A percentile compares a stretch with the other conserved stretches of the same genome.
Evolutionary conservation across 257 asterid genomes (phyloP).

Genomic region (Solanum sejunctum): DNA sequence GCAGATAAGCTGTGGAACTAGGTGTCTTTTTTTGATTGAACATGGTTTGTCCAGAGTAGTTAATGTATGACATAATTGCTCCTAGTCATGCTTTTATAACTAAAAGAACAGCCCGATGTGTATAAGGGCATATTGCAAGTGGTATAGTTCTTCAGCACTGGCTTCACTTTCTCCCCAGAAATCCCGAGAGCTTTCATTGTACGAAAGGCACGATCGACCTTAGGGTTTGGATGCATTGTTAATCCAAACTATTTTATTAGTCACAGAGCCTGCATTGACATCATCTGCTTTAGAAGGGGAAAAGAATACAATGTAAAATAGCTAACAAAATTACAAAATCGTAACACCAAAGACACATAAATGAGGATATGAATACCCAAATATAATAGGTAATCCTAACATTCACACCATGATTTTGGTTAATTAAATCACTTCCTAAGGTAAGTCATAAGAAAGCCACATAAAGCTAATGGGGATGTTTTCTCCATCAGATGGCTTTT

Average conservation of each 20-base stretch:
- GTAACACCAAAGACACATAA: neutral
- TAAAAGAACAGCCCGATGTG: no score
- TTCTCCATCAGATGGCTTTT: neutral
- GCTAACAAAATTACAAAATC: neutral
- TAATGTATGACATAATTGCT: no score
- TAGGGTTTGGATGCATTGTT: conserved; percentile 32
- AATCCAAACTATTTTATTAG: neutral
- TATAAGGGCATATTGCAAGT: no score
- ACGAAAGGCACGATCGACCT: conserved; percentile 38
- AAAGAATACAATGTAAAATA: neutral
- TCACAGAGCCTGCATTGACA: neutral
- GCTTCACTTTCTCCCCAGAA: conserved; percentile 51
- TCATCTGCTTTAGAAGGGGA: neutral
- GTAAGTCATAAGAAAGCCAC: neutral
- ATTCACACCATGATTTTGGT: neutral
- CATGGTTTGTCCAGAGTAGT: no score
- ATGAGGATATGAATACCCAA: neutral
- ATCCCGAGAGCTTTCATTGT: conserved; percentile 73
- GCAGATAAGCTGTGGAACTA: no score
- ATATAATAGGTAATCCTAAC: neutral
- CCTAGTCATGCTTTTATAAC: no score
- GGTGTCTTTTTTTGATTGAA: no score
- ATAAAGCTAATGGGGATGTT: neutral
- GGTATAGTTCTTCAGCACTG: conserved; percentile 56
- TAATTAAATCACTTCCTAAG: neutral